Percentiles rank a stretch among this genome's conserved stretches.
Evolutionary conservation across 176 grass and related monocot species (phyloP).

Genomic region (Tillandsia leiboldiana): DNA sequence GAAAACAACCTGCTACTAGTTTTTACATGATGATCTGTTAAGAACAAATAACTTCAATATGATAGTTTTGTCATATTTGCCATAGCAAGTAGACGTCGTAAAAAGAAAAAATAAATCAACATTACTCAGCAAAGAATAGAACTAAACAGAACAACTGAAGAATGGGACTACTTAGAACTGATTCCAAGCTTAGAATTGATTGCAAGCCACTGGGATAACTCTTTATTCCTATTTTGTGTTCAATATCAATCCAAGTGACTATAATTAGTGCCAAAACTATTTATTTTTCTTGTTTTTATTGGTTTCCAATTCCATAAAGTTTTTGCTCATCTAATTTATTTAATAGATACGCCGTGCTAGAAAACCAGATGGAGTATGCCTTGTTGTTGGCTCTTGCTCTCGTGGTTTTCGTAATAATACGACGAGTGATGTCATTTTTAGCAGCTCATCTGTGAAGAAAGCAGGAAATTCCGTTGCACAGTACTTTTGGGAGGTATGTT

Average conservation of each 20-base stretch:
- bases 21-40: too few species aligned
- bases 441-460: constrained; percentile 53
- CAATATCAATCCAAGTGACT: background rate
- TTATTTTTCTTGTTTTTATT: background rate
- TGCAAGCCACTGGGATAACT: too few species aligned
- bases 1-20: too few species aligned
- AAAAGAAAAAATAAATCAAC: too few species aligned
- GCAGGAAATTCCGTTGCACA: constrained; percentile 55
- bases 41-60: too few species aligned
- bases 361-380: constrained; percentile 94
- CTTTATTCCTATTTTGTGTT: too few species aligned
- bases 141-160: too few species aligned
- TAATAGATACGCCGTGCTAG: constrained; percentile 53
- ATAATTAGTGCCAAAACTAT: background rate
- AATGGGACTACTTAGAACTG: too few species aligned
- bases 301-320: background rate
- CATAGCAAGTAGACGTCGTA: too few species aligned
- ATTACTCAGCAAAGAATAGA: too few species aligned
- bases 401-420: constrained; percentile 67
- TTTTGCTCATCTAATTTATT: constrained; percentile 13
- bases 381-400: constrained; percentile 82
- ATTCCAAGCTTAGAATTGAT: too few species aligned
- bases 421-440: constrained; percentile 81
- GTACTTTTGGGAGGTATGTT: constrained; percentile 89
- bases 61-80: too few species aligned